Evolutionary conservation across 1,139 yeast species (phyloP).

Genomic region (Yamadazyma taylorii): DNA sequence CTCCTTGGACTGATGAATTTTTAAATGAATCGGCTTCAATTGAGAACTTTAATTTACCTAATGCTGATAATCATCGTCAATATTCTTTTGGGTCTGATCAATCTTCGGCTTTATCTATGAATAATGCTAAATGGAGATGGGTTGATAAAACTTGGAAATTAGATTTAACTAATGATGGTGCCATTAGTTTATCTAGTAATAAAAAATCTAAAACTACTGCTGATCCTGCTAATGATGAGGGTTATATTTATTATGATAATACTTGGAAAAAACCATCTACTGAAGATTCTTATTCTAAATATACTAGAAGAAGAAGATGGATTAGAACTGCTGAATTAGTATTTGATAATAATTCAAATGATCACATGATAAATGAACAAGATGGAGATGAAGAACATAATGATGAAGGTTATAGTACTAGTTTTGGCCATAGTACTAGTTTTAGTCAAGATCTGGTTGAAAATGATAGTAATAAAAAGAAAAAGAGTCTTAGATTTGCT

Average conservation of each 20-base stretch:
- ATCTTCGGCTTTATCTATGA: constrained; percentile 18
- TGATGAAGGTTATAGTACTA: too few species aligned
- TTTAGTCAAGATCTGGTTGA: background rate
- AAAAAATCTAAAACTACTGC: constrained; percentile 69
- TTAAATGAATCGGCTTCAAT: constrained; percentile 81
- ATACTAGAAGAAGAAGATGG: constrained; percentile 95
- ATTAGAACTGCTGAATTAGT: constrained; percentile 89
- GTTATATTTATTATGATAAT: constrained; percentile 85
- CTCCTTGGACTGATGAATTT: constrained; percentile 97
- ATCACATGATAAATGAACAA: constrained; percentile 8
- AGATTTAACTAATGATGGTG: constrained; percentile 86
- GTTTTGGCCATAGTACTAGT: background rate
- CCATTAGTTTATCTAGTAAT: constrained; percentile 66
- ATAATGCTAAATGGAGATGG: constrained; percentile 83
- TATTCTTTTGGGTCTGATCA: constrained; percentile 20
- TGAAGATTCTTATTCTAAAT: constrained; percentile 85
- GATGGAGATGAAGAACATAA: too few species aligned
- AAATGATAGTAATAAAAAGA: constrained; percentile 19
- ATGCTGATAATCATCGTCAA: constrained; percentile 42
- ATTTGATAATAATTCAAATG: constrained; percentile 25
- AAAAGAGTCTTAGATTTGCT: constrained; percentile 43
- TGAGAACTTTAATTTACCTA: constrained; percentile 78
- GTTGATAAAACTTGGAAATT: constrained; percentile 89
- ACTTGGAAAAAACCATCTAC: constrained; percentile 92
- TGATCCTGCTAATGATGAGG: constrained; percentile 78